These are phyloP conservation scores for Globisporangium paroecandrum DNA, from an alignment of 352 stramenopile species.

Conservation along the genomic window DNA sequence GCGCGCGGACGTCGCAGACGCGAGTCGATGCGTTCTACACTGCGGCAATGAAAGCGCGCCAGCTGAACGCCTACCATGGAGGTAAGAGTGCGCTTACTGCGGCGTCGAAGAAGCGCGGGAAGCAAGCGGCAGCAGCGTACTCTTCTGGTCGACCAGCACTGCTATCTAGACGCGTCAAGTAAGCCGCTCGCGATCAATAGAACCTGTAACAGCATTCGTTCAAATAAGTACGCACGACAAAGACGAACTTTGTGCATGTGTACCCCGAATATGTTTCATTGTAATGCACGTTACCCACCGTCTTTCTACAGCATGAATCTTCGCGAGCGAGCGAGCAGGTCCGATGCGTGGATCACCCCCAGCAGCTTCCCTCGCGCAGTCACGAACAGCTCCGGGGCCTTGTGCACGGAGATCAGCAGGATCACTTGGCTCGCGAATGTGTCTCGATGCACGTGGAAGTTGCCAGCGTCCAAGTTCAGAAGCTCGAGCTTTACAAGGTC, in stretches of 20 bases:
- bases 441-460: constrained; percentile 67
- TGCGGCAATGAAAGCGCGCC: constrained; percentile 59
- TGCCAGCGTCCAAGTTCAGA: constrained; percentile 55
- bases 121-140: constrained; percentile 4
- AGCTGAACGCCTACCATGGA: constrained; percentile 18
- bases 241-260: neutral
- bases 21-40: constrained; percentile 62
- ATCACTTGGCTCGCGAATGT: constrained; percentile 71
- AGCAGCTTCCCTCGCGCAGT: constrained; percentile 69
- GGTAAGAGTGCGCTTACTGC: neutral
- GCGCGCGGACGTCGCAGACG: constrained; percentile 16
- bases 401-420: constrained; percentile 78
- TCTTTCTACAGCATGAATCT: constrained; percentile 46
- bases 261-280: neutral
- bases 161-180: constrained; percentile 5
- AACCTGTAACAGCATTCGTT: neutral
- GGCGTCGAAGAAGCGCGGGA: neutral
- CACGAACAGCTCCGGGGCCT: constrained; percentile 69
- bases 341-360: constrained; percentile 63
- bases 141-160: neutral
- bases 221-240: neutral
- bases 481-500: constrained; percentile 63
- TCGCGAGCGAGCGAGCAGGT: constrained; percentile 62
- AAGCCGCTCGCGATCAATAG: neutral
- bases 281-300: neutral